Evolutionary conservation across 2,329 filamentous ascomycete genomes (phyloP), one percentile per base, ranked within the genome.

Genomic region (Graphilbum ipis-grandicollis): DNA sequence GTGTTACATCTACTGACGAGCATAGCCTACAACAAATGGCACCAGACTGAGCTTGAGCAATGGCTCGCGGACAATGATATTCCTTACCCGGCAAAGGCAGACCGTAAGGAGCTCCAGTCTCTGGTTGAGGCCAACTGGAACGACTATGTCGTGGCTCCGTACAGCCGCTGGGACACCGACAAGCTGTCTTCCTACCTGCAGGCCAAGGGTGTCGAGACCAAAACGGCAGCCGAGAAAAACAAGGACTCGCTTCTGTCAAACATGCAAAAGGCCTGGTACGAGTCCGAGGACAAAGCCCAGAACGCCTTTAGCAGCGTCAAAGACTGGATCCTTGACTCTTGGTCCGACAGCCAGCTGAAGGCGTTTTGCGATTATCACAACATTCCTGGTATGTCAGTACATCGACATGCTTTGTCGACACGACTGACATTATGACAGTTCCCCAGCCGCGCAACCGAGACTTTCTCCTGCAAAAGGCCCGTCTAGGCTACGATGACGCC

Each of bases 11-110:
- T 14, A 18, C 29, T 28, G 14, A 21, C n/a, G 44, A 52, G 47
- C 34, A n/a, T 52, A 93, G 88, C 79, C 14, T 96, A 96, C 68
- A 94, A 96, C 63, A 94, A 90, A 57, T 98, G 90, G 90, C 88
- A 96, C 51, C 79, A 96, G 65, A 93, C 83, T 18, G 90, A 98
- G 67, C 74, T 98, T 22, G 88, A 98, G 63, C 75, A 86, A 51
- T 98, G 90, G 90, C 75, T 98, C 35, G 81, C 81, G 22, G 90
- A 98, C 54, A 71, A 96, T 60, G 74, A 86, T 55, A 68, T 98
- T 40, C 84, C 88, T 9, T 85, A 94, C 56, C 85, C 90, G n/a
- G 77, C 74, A 10, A 75, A 86, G 10, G 75, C 88, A 34, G 85
- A 94, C 58, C 84, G 90, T 52, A 93, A 90, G 60, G 84, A 93